Percentiles rank a stretch among this genome's conserved stretches.
phyloP scores from a whole-genome alignment of 2,329 filamentous ascomycete species.

The Didymella glomerata region DNA sequence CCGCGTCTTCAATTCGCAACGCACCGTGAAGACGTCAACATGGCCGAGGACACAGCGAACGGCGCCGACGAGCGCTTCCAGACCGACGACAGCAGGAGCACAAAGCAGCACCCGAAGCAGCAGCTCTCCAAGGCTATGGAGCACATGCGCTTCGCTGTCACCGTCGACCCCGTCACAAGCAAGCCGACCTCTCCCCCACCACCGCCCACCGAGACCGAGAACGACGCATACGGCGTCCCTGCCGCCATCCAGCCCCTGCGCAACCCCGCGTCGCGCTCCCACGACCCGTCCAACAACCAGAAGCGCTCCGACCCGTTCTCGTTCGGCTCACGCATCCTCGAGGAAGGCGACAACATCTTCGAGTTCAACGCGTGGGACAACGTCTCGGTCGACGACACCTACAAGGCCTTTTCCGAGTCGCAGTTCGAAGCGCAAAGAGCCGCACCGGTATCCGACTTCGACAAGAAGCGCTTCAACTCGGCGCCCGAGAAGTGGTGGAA shows the following conservation, averaged over 20 bases:
- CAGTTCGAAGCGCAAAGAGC: slow-evolving; percentile 87
- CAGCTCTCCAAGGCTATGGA: slow-evolving; percentile 63
- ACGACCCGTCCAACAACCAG: slow-evolving; percentile 76
- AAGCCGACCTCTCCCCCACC: background rate
- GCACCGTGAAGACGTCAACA: slow-evolving; percentile 8
- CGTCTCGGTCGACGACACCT: slow-evolving; percentile 88
- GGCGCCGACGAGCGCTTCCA: slow-evolving; percentile 31
- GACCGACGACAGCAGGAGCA: slow-evolving; percentile 44
- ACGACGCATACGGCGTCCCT: slow-evolving; percentile 61
- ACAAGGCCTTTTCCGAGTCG: slow-evolving; percentile 82
- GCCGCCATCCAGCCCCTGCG: slow-evolving; percentile 56
- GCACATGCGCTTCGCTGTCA: slow-evolving; percentile 61
- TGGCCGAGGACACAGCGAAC: slow-evolving; percentile 28
- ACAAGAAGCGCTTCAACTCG: slow-evolving; percentile 88
- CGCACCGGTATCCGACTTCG: slow-evolving; percentile 89
- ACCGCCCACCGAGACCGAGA: slow-evolving; percentile 33
- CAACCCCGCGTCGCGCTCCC: slow-evolving; percentile 66
- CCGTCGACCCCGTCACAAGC: slow-evolving; percentile 48
- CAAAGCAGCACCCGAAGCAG: slow-evolving; percentile 49
- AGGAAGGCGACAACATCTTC: slow-evolving; percentile 87
- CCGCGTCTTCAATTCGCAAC: slow-evolving; percentile 8
- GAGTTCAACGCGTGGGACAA: slow-evolving; percentile 99
- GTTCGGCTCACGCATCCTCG: slow-evolving; percentile 88
- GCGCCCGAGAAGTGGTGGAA: slow-evolving; percentile 98
- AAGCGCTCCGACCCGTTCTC: slow-evolving; percentile 94